Base-by-base conservation (phyloP, 805 yeast genomes). In the Saccharomycopsis amapae region DNA sequence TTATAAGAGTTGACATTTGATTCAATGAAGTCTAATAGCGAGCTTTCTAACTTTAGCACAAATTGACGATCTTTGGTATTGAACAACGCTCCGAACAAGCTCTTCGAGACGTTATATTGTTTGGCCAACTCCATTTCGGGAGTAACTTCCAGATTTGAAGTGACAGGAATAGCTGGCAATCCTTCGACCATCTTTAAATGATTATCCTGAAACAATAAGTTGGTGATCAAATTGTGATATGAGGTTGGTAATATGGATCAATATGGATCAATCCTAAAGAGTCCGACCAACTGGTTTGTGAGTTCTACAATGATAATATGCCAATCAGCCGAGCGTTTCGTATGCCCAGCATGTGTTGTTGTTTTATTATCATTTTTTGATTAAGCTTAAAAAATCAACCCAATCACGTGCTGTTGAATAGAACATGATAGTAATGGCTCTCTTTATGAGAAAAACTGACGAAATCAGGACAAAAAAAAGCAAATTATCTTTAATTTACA, bases 41-140 rank as follows among this genome's bases (percentile, higher is more conserved):
- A 69, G 20, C 63, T 58, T 51, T 79, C 85, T 45, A 77, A 57
- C 12, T 68, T 62, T 5, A 75, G 56, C 10, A 79, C 63, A 56
- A 78, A 77, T 42, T 59, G 62, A 35, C 80, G 65, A 58, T 76
- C 81, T 30, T 65, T 66, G 7, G 66, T 60, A 45, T 66, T 67
- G 49, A 64, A 65, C 4, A 75, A 57, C 1, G 78, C 76, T 2
- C 54, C 54, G 38, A 56, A 46, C 49, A 73, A 56, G 2, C 66
- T 69, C 22, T 57, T 58, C 33, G 66, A 60, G 40, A 62, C 22
- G 2, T 40, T 26, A 33, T 40, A 42, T 40, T 33, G 17, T 33
- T 33, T 33, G 7, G 37, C 37, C 37, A 33, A 33, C n/a, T 33
- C 37, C 10, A n/a, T n/a, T n/a, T 33, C 19, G 37, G 19, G 37